Percentiles rank a stretch among this genome's conserved stretches.
Evolutionary conservation across 192 early-diverging fungal genomes (phyloP).

Genomic region (Coemansia sp.): DNA sequence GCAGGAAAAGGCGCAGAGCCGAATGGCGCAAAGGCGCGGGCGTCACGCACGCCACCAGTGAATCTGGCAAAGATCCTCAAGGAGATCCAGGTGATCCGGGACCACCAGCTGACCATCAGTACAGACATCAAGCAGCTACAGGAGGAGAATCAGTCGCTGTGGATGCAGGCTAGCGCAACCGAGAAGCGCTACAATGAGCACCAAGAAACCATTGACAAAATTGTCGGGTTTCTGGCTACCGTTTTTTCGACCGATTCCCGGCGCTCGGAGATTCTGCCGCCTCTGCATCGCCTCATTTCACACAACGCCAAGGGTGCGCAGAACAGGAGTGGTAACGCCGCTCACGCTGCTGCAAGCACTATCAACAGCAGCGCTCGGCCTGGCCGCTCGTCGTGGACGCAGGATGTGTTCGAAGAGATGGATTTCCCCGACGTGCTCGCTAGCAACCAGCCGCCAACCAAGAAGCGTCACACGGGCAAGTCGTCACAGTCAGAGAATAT

Average conservation of each 20-base stretch:
- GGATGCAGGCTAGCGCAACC: slow-evolving; percentile 73
- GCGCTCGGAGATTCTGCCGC: slow-evolving; percentile 31
- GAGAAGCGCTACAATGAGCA: slow-evolving; percentile 79
- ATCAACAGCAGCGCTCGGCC: background rate
- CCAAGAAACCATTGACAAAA: slow-evolving; percentile 91
- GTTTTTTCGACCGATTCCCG: slow-evolving; percentile 63
- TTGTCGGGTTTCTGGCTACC: slow-evolving; percentile 83
- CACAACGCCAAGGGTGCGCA: slow-evolving; percentile 2
- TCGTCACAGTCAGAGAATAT: background rate
- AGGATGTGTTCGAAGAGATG: slow-evolving; percentile 31
- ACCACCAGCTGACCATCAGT: slow-evolving; percentile 86
- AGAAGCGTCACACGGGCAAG: slow-evolving; percentile 12
- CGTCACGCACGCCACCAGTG: slow-evolving; percentile 21
- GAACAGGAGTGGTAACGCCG: no score
- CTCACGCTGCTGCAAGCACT: background rate
- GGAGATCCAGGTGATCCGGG: slow-evolving; percentile 84
- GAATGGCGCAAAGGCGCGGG: slow-evolving; percentile 1
- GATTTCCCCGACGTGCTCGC: slow-evolving; percentile 21
- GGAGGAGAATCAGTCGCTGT: slow-evolving; percentile 81
- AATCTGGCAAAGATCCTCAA: slow-evolving; percentile 48
- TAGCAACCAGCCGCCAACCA: slow-evolving; percentile 22
- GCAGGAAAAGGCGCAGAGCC: background rate
- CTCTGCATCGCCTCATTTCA: slow-evolving; percentile 41
- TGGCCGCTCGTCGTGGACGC: slow-evolving; percentile 6
- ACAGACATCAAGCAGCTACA: slow-evolving; percentile 82